phyloP scores from a whole-genome alignment of 2,329 filamentous ascomycete genomes.

The Clonostachys sp. region DNA sequence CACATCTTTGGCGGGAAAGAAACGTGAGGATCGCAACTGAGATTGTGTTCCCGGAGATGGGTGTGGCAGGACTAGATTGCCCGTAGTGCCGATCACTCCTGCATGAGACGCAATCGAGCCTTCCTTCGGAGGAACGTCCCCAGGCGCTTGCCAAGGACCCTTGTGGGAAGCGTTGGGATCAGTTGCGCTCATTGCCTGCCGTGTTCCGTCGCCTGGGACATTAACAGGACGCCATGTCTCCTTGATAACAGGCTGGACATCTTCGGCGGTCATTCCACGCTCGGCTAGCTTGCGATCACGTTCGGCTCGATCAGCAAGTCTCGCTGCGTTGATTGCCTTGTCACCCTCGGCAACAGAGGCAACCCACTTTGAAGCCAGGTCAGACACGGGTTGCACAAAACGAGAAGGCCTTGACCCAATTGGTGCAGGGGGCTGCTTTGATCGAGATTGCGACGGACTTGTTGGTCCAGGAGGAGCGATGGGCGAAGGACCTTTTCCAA shows the following conservation, averaged over 20 bases:
- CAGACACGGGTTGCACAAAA: conserved; percentile 18
- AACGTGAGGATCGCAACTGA: conserved; percentile 50
- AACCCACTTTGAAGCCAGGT: conserved; percentile 35
- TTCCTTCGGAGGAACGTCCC: conserved; percentile 13
- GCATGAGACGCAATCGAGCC: conserved; percentile 9
- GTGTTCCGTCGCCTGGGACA: conserved; percentile 26
- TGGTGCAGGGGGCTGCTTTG: conserved; percentile 17
- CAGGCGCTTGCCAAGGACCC: conserved; percentile 20
- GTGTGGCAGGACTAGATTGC: conserved; percentile 16
- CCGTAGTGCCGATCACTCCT: conserved; percentile 18
- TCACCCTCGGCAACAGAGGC: conserved; percentile 39
- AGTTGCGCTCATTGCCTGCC: conserved; percentile 14
- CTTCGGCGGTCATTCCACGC: conserved; percentile 35
- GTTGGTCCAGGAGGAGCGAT: conserved; percentile 28
- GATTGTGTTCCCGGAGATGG: conserved; percentile 28
- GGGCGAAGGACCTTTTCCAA: conserved; percentile 36
- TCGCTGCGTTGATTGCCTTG: conserved; percentile 32
- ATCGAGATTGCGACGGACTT: conserved; percentile 16
- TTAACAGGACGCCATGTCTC: conserved; percentile 49
- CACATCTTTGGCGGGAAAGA: conserved; percentile 54
- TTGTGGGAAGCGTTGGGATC: conserved; percentile 18
- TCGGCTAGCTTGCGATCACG: conserved; percentile 14
- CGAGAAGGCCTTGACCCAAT: conserved; percentile 23
- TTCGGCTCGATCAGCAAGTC: conserved; percentile 7
- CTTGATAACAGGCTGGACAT: conserved; percentile 42